These are phyloP conservation scores for Globisporangium barbulae DNA, from an alignment of 352 stramenopile genomes.

Conservation along the genomic window DNA sequence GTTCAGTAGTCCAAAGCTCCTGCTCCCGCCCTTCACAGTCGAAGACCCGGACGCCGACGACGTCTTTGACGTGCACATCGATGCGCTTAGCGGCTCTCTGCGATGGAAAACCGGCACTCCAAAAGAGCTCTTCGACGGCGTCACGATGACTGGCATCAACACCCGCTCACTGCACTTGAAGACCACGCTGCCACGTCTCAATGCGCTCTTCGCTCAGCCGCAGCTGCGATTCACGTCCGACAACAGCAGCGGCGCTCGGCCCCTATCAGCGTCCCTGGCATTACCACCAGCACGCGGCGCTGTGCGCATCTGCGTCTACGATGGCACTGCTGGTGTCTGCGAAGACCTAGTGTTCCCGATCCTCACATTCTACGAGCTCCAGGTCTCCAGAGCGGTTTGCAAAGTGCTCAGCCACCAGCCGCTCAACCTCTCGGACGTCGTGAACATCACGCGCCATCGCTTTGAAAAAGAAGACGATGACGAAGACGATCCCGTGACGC, in stretches of 20 bases:
- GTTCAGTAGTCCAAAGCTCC: slow-evolving; percentile 22
- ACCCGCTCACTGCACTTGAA: slow-evolving; percentile 17
- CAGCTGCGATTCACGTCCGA: slow-evolving; percentile 20
- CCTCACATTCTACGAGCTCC: slow-evolving; percentile 11
- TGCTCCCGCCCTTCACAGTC: slow-evolving; percentile 32
- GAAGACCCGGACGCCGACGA: slow-evolving; percentile 34
- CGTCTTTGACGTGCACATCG: slow-evolving; percentile 30
- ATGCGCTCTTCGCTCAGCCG: slow-evolving; percentile 25
- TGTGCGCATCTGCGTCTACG: slow-evolving; percentile 25
- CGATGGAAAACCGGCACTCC: slow-evolving; percentile 11
- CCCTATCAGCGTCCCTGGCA: not conserved
- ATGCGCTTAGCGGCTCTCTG: slow-evolving; percentile 25
- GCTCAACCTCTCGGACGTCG: slow-evolving; percentile 1
- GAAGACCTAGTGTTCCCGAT: slow-evolving; percentile 23
- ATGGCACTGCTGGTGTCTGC: slow-evolving; percentile 22
- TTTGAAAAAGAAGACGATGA: not conserved
- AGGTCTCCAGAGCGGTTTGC: not conserved
- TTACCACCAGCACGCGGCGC: not conserved
- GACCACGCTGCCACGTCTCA: slow-evolving; percentile 26
- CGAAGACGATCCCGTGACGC: slow-evolving; percentile 8
- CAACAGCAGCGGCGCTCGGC: not conserved
- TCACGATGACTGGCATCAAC: slow-evolving; percentile 15
- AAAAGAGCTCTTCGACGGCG: slow-evolving; percentile 27
- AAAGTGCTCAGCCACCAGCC: not conserved
- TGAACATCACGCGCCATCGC: not conserved